A percentile compares a stretch with the other conserved stretches of the same genome.
These are phyloP conservation scores for Cymbopogon flexuosus DNA, from an alignment of 202 grass and related monocot species.

Conservation along the genomic window DNA sequence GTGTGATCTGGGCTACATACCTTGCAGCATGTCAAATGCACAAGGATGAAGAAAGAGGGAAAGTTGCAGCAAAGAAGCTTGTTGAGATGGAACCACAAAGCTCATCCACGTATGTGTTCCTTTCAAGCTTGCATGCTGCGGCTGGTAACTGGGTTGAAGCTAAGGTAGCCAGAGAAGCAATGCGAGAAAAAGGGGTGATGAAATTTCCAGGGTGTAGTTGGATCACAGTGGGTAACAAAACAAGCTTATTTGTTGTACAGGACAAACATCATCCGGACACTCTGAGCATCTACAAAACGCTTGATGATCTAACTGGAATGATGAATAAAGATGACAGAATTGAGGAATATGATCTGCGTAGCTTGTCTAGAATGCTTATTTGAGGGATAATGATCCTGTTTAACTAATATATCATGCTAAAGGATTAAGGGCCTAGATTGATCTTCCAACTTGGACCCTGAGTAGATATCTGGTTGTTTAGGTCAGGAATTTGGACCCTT, in stretches of 20 bases:
- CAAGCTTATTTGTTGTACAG: conserved; percentile 49
- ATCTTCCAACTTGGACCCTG: not conserved
- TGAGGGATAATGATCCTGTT: not conserved
- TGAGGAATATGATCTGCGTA: conserved; percentile 27
- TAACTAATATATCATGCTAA: not conserved
- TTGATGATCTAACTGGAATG: conserved; percentile 36
- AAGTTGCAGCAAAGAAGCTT: conserved; percentile 53
- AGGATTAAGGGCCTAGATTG: not conserved
- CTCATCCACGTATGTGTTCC: conserved; percentile 50
- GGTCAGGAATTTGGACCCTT: not conserved
- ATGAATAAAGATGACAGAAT: conserved; percentile 38
- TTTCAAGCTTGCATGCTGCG: conserved; percentile 61
- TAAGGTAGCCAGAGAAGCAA: conserved; percentile 48
- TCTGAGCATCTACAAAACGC: conserved; percentile 36
- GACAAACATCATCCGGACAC: conserved; percentile 47
- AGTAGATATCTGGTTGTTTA: not conserved
- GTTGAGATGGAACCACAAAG: conserved; percentile 49
- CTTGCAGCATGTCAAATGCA: conserved; percentile 60
- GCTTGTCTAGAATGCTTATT: conserved; percentile 16
- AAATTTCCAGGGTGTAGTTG: conserved; percentile 66
- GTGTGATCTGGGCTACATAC: conserved; percentile 68
- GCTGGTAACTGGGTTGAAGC: conserved; percentile 61
- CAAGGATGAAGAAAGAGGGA: conserved; percentile 48
- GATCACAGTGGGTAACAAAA: conserved; percentile 58
- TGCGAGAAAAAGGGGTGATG: conserved; percentile 53